Conservation (phyloP, 2,329 filamentous ascomycete genomes). For the Penicillium sp. region DNA sequence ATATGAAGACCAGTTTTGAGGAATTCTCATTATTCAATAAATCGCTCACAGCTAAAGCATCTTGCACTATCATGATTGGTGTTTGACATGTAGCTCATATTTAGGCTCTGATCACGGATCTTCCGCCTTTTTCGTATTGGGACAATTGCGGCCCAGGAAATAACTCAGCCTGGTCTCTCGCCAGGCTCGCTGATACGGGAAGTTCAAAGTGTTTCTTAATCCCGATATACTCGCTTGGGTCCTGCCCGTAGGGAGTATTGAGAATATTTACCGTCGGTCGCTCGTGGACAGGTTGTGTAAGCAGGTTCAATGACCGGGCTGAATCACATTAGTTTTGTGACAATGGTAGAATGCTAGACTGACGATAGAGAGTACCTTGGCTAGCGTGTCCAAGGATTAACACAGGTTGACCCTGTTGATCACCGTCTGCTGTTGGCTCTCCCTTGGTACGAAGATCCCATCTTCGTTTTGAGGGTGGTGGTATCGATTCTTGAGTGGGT, state of each 20-base stretch:
- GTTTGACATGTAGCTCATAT: neutral
- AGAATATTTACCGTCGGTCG: conserved; percentile 22
- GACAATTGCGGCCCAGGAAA: neutral
- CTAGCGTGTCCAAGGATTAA: conserved; percentile 2
- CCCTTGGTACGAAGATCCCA: conserved; percentile 20
- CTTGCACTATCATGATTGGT: neutral
- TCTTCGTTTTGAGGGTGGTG: conserved; percentile 18
- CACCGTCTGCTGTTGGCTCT: neutral
- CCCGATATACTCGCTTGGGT: conserved; percentile 2
- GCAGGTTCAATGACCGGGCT: neutral
- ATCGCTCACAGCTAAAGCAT: neutral
- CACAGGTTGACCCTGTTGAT: conserved; percentile 12
- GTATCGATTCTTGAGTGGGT: conserved; percentile 22
- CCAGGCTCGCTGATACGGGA: conserved; percentile 9
- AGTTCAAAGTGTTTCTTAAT: conserved; percentile 23
- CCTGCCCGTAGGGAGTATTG: conserved; percentile 11
- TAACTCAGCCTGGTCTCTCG: neutral
- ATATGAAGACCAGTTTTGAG: neutral
- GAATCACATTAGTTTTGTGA: neutral
- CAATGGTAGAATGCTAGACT: neutral
- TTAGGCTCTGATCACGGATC: conserved; percentile 5
- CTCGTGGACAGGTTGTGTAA: conserved; percentile 1
- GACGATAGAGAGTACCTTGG: conserved; percentile 4
- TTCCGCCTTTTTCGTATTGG: conserved; percentile 1
- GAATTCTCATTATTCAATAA: neutral